Evolutionary conservation across 495 filamentous ascomycete genomes (phyloP).

Genomic region (Podospora pseudocomata): DNA sequence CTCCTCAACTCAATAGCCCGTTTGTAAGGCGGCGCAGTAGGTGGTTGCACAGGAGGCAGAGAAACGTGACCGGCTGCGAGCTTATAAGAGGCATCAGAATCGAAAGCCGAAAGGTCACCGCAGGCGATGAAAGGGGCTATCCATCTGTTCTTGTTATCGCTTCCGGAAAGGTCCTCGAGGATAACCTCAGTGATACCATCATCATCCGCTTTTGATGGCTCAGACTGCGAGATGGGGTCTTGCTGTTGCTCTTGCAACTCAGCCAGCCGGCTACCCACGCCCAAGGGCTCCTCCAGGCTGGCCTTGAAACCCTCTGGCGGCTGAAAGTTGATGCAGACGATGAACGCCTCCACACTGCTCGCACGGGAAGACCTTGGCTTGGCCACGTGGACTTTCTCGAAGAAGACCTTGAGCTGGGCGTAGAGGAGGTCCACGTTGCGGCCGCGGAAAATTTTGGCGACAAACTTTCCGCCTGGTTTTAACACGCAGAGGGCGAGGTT

Average conservation of each 20-base stretch:
- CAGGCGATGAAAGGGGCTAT: slow-evolving; percentile 94
- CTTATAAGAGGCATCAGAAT: slow-evolving; percentile 89
- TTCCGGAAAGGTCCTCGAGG: slow-evolving; percentile 41
- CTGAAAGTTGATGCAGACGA: slow-evolving; percentile 86
- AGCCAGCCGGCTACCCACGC: slow-evolving; percentile 51
- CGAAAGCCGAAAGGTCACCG: slow-evolving; percentile 89
- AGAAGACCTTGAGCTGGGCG: slow-evolving; percentile 86
- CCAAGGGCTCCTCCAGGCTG: slow-evolving; percentile 64
- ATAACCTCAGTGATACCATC: slow-evolving; percentile 64
- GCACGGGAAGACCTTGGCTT: slow-evolving; percentile 90
- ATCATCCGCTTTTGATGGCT: slow-evolving; percentile 33
- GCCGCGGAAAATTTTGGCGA: slow-evolving; percentile 95
- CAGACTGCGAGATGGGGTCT: slow-evolving; percentile 30
- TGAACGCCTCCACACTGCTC: slow-evolving; percentile 93
- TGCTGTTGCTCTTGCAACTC: slow-evolving; percentile 37
- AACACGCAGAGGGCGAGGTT: slow-evolving; percentile 90
- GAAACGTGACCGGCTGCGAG: slow-evolving; percentile 70
- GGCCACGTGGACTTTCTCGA: slow-evolving; percentile 80
- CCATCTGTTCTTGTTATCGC: slow-evolving; percentile 60
- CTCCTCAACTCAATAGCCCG: slow-evolving; percentile 81
- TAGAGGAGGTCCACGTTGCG: slow-evolving; percentile 90
- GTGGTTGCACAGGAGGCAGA: slow-evolving; percentile 91
- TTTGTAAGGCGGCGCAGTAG: slow-evolving; percentile 93
- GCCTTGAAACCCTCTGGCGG: slow-evolving; percentile 60
- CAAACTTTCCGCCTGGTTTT: slow-evolving; percentile 88